These are phyloP conservation scores for Parascedosporium putredinis DNA, from an alignment of 2,329 filamentous ascomycete genomes.

Conservation along the genomic window DNA sequence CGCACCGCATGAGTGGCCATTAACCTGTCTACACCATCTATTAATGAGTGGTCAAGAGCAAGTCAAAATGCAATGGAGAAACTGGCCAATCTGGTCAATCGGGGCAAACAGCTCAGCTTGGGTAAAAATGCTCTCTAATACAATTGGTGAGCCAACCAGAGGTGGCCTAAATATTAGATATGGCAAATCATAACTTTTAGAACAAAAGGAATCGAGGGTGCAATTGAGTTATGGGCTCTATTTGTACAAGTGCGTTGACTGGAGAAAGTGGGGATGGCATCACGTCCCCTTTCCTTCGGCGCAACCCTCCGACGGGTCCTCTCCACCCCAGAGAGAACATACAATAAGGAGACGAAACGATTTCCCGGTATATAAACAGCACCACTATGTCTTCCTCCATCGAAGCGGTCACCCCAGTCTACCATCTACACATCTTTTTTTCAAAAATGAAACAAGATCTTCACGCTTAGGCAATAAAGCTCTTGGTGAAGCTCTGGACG, in stretches of 20 bases:
- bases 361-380: constrained; percentile 36
- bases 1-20: background rate
- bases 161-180: no score
- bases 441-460: constrained; percentile 17
- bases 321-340: constrained; percentile 38
- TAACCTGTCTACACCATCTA: no score
- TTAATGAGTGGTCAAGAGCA: no score
- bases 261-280: constrained; percentile 25
- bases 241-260: constrained; percentile 49
- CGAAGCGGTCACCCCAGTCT: constrained; percentile 14
- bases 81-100: no score
- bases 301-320: constrained; percentile 33
- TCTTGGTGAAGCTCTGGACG: constrained; percentile 79
- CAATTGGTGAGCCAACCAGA: no score
- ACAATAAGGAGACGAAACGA: constrained; percentile 14
- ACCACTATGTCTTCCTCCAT: constrained; percentile 20
- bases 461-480: constrained; percentile 55
- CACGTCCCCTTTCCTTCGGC: constrained; percentile 36
- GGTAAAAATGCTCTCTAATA: no score
- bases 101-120: no score
- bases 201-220: constrained; percentile 52
- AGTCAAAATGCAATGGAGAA: no score
- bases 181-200: constrained; percentile 8
- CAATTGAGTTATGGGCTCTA: constrained; percentile 52
- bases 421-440: constrained; percentile 20